These are phyloP conservation scores for Phialophora chinensis DNA, from an alignment of 2,329 filamentous ascomycete species.

Conservation along the genomic window DNA sequence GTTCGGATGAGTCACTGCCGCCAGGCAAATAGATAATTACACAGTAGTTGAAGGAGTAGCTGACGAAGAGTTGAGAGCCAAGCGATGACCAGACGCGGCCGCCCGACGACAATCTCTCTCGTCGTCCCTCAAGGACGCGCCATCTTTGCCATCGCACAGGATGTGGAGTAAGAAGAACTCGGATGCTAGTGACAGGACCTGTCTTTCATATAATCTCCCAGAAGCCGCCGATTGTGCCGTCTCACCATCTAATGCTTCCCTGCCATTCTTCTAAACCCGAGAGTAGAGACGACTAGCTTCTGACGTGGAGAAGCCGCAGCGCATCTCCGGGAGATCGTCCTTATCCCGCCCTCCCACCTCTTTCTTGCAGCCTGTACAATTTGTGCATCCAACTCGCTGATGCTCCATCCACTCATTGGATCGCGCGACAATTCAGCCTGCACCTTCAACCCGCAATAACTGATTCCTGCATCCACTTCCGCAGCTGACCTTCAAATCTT, in stretches of 20 bases:
- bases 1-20: neutral
- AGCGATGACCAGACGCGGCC: conserved; percentile 20
- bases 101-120: conserved; percentile 3
- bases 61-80: conserved; percentile 23
- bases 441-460: neutral
- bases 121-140: conserved; percentile 11
- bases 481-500: neutral
- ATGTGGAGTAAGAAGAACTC: neutral
- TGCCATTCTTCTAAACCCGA: neutral
- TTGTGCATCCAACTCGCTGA: neutral
- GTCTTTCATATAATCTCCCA: neutral
- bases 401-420: neutral
- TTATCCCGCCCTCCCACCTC: neutral
- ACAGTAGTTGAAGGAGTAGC: neutral
- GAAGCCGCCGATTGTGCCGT: neutral
- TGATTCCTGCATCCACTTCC: neutral
- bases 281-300: neutral
- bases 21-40: neutral
- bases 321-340: neutral
- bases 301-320: neutral
- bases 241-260: neutral
- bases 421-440: neutral
- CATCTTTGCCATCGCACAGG: conserved; percentile 7
- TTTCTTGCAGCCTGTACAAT: neutral
- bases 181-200: neutral